Evolutionary conservation across 768 basidiomycete species (phyloP).

Genomic region (Pleurotus tuoliensis): DNA sequence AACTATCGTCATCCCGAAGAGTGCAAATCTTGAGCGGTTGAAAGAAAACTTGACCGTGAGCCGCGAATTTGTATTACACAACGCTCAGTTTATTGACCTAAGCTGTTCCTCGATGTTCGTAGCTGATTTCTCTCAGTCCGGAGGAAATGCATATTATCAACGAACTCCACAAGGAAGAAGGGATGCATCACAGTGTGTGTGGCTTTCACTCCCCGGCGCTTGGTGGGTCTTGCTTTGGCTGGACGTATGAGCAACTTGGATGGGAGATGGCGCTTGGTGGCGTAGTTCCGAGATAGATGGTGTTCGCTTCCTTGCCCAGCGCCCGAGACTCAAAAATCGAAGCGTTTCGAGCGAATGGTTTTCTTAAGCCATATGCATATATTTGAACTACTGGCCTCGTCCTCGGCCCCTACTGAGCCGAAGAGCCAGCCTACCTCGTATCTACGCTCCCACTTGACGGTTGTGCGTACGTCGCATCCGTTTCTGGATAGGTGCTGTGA

Average conservation of each 20-base stretch:
- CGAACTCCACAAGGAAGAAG: conserved; percentile 31
- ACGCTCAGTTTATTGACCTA: conserved; percentile 47
- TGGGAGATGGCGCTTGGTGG: conserved; percentile 30
- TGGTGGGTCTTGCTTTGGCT: conserved; percentile 30
- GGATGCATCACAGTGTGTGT: conserved; percentile 34
- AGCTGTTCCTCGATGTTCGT: conserved; percentile 53
- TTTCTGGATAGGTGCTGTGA: background rate
- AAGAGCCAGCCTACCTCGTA: background rate
- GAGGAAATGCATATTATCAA: conserved; percentile 36
- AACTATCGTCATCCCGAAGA: conserved; percentile 62
- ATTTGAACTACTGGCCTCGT: no score
- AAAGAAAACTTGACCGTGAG: conserved; percentile 40
- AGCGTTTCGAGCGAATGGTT: no score
- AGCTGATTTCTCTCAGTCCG: conserved; percentile 38
- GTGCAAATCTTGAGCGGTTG: conserved; percentile 43
- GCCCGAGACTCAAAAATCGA: no score
- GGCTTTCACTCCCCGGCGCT: conserved; percentile 25
- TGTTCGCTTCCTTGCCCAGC: no score
- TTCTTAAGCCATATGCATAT: no score
- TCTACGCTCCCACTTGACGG: background rate
- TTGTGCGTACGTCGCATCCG: background rate
- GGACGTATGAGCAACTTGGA: conserved; percentile 33
- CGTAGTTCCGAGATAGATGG: background rate
- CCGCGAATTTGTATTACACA: background rate
- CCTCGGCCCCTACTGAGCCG: no score